Conservation (phyloP, 768 basidiomycete genomes). For the Lactarius tabidus region DNA sequence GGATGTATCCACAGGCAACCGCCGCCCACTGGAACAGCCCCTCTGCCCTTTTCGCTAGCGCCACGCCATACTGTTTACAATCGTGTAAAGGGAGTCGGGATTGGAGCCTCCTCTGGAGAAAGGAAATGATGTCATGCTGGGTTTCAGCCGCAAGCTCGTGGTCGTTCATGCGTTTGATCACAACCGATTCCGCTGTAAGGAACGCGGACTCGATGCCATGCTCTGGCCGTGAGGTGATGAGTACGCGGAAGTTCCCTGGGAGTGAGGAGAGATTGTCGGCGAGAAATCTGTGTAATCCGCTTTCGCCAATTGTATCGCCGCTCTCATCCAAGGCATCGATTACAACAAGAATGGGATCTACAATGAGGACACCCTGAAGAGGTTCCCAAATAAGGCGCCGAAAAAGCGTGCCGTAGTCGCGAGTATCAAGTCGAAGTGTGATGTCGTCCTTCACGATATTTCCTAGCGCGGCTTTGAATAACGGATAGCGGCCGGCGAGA, state of each 20-base stretch:
- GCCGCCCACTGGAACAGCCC: background rate
- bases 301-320: background rate
- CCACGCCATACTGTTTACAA: background rate
- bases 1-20: slow-evolving; percentile 1
- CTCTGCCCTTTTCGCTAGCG: background rate
- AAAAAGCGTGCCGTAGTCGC: background rate
- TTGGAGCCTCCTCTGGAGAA: background rate
- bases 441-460: background rate
- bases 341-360: background rate
- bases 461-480: background rate
- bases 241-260: background rate
- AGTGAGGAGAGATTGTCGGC: background rate
- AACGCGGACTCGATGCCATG: background rate
- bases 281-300: background rate
- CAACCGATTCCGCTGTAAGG: background rate
- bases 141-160: background rate
- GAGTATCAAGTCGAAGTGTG: background rate
- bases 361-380: background rate
- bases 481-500: background rate
- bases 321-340: slow-evolving; percentile 1
- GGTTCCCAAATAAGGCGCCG: background rate
- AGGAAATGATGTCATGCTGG: background rate
- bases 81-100: background rate
- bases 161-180: background rate
- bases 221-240: background rate